phyloP scores from a whole-genome alignment of 2,329 filamentous ascomycete species.

The Pyrenophora tritici-repentis region DNA sequence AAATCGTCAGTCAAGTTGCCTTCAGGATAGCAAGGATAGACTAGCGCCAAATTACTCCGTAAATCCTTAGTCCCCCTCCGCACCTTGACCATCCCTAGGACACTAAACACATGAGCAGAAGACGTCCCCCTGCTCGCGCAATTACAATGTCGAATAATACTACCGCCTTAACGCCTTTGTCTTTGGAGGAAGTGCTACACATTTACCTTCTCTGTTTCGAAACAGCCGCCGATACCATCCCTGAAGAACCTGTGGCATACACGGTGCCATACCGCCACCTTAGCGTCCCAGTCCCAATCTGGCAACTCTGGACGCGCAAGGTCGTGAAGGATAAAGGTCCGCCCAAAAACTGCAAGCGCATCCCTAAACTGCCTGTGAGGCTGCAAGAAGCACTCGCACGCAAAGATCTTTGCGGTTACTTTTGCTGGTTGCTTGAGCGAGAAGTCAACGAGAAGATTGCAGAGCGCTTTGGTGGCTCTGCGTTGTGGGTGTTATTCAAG shows the following conservation, averaged over 20 bases:
- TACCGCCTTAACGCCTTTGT: background rate
- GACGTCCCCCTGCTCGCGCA: background rate
- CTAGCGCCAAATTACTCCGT: background rate
- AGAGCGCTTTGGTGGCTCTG: background rate
- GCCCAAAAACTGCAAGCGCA: background rate
- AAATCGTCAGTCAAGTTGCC: background rate
- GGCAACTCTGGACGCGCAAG: background rate
- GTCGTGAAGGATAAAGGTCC: slow-evolving; percentile 3
- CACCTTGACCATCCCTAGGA: background rate
- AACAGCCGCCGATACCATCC: slow-evolving; percentile 4
- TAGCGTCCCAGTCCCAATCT: background rate
- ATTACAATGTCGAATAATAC: background rate
- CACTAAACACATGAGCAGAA: background rate
- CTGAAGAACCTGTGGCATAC: slow-evolving; percentile 5
- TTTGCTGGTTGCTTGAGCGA: slow-evolving; percentile 4
- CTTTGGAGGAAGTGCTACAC: slow-evolving; percentile 8
- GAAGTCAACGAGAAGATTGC: background rate
- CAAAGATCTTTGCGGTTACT: slow-evolving; percentile 6
- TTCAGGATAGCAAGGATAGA: background rate
- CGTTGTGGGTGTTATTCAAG: background rate
- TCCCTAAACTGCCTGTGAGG: slow-evolving; percentile 1
- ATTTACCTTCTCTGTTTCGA: slow-evolving; percentile 13
- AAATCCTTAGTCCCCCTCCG: background rate
- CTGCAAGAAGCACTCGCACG: slow-evolving; percentile 1
- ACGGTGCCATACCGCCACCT: background rate